Evolutionary conservation across 805 yeast species (phyloP).

Genomic region (Limtongozyma cylindracea): DNA sequence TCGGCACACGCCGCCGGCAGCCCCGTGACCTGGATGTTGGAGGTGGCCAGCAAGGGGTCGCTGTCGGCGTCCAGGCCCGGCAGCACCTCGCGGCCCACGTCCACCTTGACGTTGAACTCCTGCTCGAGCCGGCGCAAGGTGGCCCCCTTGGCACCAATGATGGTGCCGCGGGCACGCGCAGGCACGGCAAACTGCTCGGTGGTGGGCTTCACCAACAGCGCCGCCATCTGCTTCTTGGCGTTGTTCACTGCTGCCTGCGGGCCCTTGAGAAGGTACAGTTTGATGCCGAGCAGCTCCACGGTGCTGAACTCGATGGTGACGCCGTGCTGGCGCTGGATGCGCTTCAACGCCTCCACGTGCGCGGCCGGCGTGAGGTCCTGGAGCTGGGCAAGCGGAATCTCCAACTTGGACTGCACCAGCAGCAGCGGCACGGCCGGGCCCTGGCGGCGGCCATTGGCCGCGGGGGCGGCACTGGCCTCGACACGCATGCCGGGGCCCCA

Average conservation of each 20-base stretch:
- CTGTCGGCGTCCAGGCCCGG: slow-evolving; percentile 25
- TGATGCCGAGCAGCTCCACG: slow-evolving; percentile 45
- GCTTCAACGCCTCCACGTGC: slow-evolving; percentile 36
- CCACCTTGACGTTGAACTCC: slow-evolving; percentile 40
- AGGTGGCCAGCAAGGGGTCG: slow-evolving; percentile 28
- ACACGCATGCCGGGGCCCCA: slow-evolving; percentile 14
- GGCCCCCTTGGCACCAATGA: slow-evolving; percentile 76
- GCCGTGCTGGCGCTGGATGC: slow-evolving; percentile 29
- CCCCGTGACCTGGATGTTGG: slow-evolving; percentile 58
- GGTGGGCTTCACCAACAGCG: slow-evolving; percentile 56
- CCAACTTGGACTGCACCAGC: slow-evolving; percentile 55
- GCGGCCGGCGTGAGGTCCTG: slow-evolving; percentile 35
- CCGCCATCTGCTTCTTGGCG: slow-evolving; percentile 57
- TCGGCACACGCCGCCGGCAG: slow-evolving; percentile 37
- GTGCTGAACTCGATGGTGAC: slow-evolving; percentile 68
- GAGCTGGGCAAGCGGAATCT: slow-evolving; percentile 47
- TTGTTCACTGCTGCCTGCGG: slow-evolving; percentile 31
- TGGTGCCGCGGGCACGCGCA: slow-evolving; percentile 43
- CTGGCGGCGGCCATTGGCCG: no score
- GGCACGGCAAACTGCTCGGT: slow-evolving; percentile 40
- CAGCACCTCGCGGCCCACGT: slow-evolving; percentile 20
- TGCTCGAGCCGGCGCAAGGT: slow-evolving; percentile 58
- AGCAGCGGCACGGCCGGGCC: slow-evolving; percentile 4
- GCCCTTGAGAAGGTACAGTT: slow-evolving; percentile 72
- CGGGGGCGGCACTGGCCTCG: slow-evolving; percentile 2